phyloP scores from a whole-genome alignment of 495 filamentous ascomycete species.

The Aspergillus bertholletiae region DNA sequence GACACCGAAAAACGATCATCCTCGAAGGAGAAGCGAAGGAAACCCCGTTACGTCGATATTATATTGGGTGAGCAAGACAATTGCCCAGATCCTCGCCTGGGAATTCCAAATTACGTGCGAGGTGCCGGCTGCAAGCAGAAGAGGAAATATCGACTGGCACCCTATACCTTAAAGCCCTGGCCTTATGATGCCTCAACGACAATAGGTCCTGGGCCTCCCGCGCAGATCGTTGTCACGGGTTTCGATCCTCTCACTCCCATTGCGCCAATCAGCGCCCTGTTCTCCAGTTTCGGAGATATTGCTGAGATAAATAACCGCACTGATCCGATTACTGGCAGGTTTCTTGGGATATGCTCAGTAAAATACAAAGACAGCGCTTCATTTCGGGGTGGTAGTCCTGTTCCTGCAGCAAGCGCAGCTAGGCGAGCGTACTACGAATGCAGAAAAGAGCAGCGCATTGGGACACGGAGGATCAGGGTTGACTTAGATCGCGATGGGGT shows the following conservation, averaged over 20 bases:
- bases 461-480: conserved; percentile 68
- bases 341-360: conserved; percentile 87
- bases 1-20: conserved; percentile 58
- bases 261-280: conserved; percentile 72
- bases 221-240: conserved; percentile 85
- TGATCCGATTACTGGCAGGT: conserved; percentile 87
- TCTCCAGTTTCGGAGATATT: conserved; percentile 85
- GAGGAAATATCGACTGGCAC: conserved; percentile 66
- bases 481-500: conserved; percentile 85
- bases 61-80: conserved; percentile 60
- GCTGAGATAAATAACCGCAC: conserved; percentile 85
- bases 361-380: conserved; percentile 74
- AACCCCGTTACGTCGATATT: conserved; percentile 70
- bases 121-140: conserved; percentile 64
- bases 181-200: conserved; percentile 75
- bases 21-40: conserved; percentile 63
- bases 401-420: conserved; percentile 73
- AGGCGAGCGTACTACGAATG: conserved; percentile 61
- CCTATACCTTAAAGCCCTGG: conserved; percentile 75
- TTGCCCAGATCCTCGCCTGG: conserved; percentile 75
- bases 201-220: conserved; percentile 82
- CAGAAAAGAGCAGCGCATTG: conserved; percentile 68
- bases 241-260: conserved; percentile 86
- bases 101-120: conserved; percentile 56
- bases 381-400: conserved; percentile 42